Conservation (phyloP, 2,329 filamentous ascomycete species). For the Pseudopyrenochaeta lycopersici region DNA sequence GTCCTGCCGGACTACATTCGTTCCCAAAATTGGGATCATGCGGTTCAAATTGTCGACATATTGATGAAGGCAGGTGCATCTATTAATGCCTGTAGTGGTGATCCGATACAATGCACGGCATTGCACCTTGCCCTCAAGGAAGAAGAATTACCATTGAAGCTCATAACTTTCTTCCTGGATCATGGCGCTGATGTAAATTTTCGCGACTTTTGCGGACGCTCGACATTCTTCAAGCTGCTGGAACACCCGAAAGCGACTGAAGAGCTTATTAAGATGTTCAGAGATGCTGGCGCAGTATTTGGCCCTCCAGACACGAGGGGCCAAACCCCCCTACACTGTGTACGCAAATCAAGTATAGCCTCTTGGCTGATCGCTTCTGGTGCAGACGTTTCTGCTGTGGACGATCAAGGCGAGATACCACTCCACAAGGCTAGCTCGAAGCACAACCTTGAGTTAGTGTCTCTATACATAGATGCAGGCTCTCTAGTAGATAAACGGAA, state of each 20-base stretch:
- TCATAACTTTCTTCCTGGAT: constrained; percentile 3
- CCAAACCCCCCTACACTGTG: constrained; percentile 1
- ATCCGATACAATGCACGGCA: not conserved
- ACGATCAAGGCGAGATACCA: constrained; percentile 7
- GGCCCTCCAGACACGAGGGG: constrained; percentile 2
- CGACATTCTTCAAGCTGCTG: constrained; percentile 3
- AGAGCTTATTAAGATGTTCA: constrained; percentile 6
- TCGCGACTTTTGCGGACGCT: constrained; percentile 1
- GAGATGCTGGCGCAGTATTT: constrained; percentile 5
- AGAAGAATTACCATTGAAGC: not conserved
- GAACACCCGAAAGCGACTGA: not conserved
- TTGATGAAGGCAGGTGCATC: constrained; percentile 7
- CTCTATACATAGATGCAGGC: constrained; percentile 3
- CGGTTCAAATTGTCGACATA: constrained; percentile 6
- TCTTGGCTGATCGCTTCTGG: constrained; percentile 6
- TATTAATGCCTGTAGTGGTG: constrained; percentile 1
- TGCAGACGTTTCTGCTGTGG: constrained; percentile 5
- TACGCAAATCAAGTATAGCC: constrained; percentile 2
- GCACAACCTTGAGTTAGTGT: not conserved
- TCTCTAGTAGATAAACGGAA: constrained; percentile 2
- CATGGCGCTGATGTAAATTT: constrained; percentile 5
- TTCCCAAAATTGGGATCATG: constrained; percentile 4
- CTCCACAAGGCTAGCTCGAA: constrained; percentile 7
- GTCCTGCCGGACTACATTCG: not conserved
- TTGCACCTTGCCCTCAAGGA: not conserved